Base-by-base conservation (phyloP, 163 green algal genomes). In the Picocystis sp. region DNA sequence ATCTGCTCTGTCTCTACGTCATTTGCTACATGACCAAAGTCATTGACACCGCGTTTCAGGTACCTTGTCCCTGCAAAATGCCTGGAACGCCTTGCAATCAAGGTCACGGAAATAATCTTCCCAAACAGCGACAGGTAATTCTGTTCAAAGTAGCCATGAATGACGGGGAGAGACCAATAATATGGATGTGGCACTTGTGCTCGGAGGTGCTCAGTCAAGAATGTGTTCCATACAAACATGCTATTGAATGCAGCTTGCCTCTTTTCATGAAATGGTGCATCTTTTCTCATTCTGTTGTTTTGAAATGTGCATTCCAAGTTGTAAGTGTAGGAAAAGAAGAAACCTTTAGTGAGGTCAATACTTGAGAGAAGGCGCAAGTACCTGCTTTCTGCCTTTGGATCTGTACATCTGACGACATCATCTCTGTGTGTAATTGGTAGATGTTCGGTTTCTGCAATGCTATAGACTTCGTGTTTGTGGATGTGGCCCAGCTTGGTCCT, bases 141-240 rank as follows among this genome's bases (percentile, higher is more conserved):
- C 72, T 96, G 89, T 62, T 93, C 70, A 63, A 83, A 95, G 66
- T 70, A 92, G 41, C 89, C 89, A 57, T 97, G 89, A 1, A 93
- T 65, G 10, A 97, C 72, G 19, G 89, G 78, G 34, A 89, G 52
- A 14, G 77, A 63, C 87, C 87, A 97, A 5, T 17, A 63, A 48
- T 57, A 45, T 53, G 25, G 13, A 42, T 24, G 49, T 12, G 17
- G 47, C 10, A 15, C 13, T 45, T 22, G 24, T 70, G 56, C 74
- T 1, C 80, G 70, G 51, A 94, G 63, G 11, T 68, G 52, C 33
- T 61, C 56, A 22, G 81, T 86, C 0, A 97, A 71, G 61, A 81
- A 82, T 2, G 76, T 75, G 61, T 97, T 97, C 89, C 89, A 97
- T 17, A 92, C 77, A 60, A 92, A 90, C 69, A 93, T 89, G 70